Evolutionary conservation across 2,329 filamentous ascomycete species (phyloP), one percentile per base, ranked within the genome.

Genomic region (Trichoderma koningii): DNA sequence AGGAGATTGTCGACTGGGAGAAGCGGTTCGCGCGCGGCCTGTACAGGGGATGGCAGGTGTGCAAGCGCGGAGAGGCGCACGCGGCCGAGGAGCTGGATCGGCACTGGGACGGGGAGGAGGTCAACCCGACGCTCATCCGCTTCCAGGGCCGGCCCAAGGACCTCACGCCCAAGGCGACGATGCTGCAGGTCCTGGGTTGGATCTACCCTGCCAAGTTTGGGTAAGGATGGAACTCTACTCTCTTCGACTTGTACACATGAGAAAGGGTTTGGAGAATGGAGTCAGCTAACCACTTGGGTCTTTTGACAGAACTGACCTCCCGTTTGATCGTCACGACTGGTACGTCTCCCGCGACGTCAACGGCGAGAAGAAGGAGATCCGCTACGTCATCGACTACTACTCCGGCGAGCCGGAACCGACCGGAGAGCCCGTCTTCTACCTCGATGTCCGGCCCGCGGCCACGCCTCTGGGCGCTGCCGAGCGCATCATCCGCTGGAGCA

Each of bases 351-450:
- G 95, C 68, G 84, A 89, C 41, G 78, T 85, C 55, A 82, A 88
- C 62, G 91, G 91, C 30, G 76, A 88, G 66, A 83, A 81, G 71
- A 89, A 89, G 75, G 89, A 97, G 80, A 82, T 97, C 52, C 87
- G 95, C 72, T 99, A 99, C 76, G 87, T 99, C 64, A 99, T 99
- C 75, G 95, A 99, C 77, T 98, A 97, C 78, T 98, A 98, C 77
- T 89, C 90, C 41, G 94, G 88, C 6, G 88, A 89, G 26, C 89
- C 90, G 73, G 87, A 89, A 2, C 62, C 53, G 3, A 91, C 87
- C 0, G 95, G 93, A 38, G 92, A 97, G 75, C 94, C 95, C 3
- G 93, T 98, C 7, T 99, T 99, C 80, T 97, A 89, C 76, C 86
- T 99, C 63, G 95, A 99, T 74, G 95, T 99, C 21, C 85, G 95